phyloP scores from a whole-genome alignment of 2,329 filamentous ascomycete genomes.

The Neofusicoccum cordaticola region DNA sequence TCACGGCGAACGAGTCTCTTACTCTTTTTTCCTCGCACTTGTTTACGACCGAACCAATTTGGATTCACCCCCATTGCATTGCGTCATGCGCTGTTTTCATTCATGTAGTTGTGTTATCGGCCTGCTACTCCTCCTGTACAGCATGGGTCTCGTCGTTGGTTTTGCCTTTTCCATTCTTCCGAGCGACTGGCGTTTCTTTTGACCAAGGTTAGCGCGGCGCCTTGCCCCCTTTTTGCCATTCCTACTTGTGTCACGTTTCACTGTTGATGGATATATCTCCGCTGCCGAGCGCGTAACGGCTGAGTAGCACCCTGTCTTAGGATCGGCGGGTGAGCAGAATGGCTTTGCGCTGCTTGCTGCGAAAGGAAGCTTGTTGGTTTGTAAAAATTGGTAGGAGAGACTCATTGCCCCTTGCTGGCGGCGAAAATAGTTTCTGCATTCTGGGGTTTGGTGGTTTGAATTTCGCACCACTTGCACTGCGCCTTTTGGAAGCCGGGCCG shows the following conservation, averaged over 20 bases:
- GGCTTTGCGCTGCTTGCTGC: neutral
- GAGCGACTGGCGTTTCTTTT: constrained; percentile 10
- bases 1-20: constrained; percentile 5
- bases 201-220: constrained; percentile 1
- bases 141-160: constrained; percentile 3
- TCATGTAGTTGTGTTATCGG: constrained; percentile 8
- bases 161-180: neutral
- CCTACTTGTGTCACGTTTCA: neutral
- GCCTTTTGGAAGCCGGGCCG: neutral
- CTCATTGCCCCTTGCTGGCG: neutral
- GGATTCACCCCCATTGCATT: constrained; percentile 8
- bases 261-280: neutral
- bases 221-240: neutral
- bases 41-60: constrained; percentile 4
- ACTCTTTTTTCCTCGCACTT: neutral
- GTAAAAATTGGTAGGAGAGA: constrained; percentile 3
- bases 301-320: neutral
- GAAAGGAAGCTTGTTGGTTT: neutral
- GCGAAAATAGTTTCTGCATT: neutral
- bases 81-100: neutral
- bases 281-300: neutral
- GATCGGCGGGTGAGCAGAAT: neutral
- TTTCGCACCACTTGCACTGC: neutral
- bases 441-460: neutral
- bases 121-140: constrained; percentile 1